Base-by-base conservation (phyloP, 768 basidiomycete species). In the Mycena filopes region DNA sequence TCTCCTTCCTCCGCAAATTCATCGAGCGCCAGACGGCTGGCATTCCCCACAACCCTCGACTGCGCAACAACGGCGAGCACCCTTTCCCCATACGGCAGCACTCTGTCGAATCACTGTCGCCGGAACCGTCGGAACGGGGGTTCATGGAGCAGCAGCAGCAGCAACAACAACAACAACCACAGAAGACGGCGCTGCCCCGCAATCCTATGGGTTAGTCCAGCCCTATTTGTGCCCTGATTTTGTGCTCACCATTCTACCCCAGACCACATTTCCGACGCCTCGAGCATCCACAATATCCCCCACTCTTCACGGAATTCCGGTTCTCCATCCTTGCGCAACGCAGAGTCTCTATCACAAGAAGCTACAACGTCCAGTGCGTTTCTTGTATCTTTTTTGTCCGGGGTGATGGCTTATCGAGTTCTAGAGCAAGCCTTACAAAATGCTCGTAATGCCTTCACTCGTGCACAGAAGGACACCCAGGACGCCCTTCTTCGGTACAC, bases 1-100 rank as follows among this genome's bases (percentile, higher is more conserved):
- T 94, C 64, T 76, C 88, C 0, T 94, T 93, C 78, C 85, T 94
- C 47, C 87, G 91, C 67, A 92, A 90, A 77, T 94, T 94, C 74
- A 87, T 94, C 71, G 92, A 93, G 73, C 84, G 92, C 59, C 92
- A 94, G 73, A 84, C 87, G 9, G 82, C 87, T n/a, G 86, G 87
- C 41, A 86, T 92, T 43, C 86, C 91, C 56, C 92, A 94, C 74
- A 93, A 94, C 72, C 92, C 92, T 55, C 89, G 92, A 42, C 83
- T 94, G 45, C 89, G 92, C 61, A 88, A 78, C 77, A 78, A 46
- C 31, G 55, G 62, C 55, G 56, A 68, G 33, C 28, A 50, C 25
- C 41, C 66, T 0, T 63, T 29, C 69, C 69, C 78, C 5, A 80
- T 81, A 38, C 79, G 81, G 25, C 82, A 83, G 41, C 80, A 82